Percentiles rank a stretch among this genome's conserved stretches.
These are phyloP conservation scores for Backusella liffmaniae DNA, from an alignment of 192 early-diverging fungal genomes.

Conservation along the genomic window DNA sequence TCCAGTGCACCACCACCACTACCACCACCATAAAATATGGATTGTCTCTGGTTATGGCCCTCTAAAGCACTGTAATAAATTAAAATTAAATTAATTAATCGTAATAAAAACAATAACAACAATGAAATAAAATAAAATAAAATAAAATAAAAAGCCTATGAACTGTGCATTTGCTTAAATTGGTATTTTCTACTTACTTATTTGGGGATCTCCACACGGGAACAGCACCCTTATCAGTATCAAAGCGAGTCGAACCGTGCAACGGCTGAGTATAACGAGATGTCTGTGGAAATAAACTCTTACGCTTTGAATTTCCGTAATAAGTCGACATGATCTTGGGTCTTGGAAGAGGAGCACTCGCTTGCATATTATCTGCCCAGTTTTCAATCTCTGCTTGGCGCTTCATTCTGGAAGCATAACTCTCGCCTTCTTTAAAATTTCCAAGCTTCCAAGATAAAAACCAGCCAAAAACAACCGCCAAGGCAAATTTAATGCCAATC, in stretches of 20 bases:
- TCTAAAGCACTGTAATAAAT: conserved; percentile 2
- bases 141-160: background rate
- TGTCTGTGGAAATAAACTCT: conserved; percentile 25
- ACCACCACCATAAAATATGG: background rate
- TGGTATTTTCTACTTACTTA: conserved; percentile 14
- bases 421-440: conserved; percentile 60
- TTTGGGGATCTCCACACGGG: background rate
- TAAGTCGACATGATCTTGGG: conserved; percentile 6
- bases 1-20: background rate
- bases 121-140: background rate
- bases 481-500: conserved; percentile 65
- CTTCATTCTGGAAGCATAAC: conserved; percentile 63
- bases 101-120: background rate
- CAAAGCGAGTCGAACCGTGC: conserved; percentile 14
- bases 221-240: background rate
- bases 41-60: conserved; percentile 8
- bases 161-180: background rate
- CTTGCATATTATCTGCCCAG: conserved; percentile 71
- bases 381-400: conserved; percentile 70
- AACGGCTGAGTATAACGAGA: conserved; percentile 20
- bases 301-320: conserved; percentile 31
- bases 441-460: conserved; percentile 77
- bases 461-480: conserved; percentile 83
- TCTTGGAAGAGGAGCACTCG: conserved; percentile 27
- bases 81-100: background rate